phyloP scores from a whole-genome alignment of 2,329 filamentous ascomycete species.

The Aspergillus sp. region DNA sequence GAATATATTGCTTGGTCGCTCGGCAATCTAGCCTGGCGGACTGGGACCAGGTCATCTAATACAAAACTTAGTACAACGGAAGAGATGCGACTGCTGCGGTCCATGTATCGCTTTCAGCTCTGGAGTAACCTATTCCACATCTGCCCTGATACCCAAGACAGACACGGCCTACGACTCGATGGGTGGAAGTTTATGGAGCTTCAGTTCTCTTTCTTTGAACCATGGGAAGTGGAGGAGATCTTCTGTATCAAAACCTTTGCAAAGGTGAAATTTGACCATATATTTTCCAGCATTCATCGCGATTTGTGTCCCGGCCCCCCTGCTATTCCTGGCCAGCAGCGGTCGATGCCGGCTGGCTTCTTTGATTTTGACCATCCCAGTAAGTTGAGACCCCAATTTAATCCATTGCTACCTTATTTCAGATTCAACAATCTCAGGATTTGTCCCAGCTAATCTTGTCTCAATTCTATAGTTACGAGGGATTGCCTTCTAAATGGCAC shows the following conservation, averaged over 20 bases:
- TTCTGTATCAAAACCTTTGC: slow-evolving; percentile 7
- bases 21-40: slow-evolving; percentile 5
- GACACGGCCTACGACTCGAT: too few relatives aligned
- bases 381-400: not conserved
- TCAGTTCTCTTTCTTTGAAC: slow-evolving; percentile 5
- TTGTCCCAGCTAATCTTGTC: not conserved
- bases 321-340: too few relatives aligned
- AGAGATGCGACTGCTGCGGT: slow-evolving; percentile 14
- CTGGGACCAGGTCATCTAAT: not conserved
- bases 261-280: not conserved
- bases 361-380: not conserved
- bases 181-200: too few relatives aligned
- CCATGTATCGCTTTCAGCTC: slow-evolving; percentile 18
- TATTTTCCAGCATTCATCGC: slow-evolving; percentile 10
- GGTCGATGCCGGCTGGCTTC: too few relatives aligned
- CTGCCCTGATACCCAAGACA: not conserved
- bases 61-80: slow-evolving; percentile 10
- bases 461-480: not conserved
- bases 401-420: not conserved
- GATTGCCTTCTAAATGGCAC: slow-evolving; percentile 6
- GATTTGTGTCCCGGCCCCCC: not conserved
- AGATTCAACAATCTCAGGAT: not conserved
- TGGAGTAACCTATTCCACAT: slow-evolving; percentile 13
- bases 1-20: slow-evolving; percentile 13
- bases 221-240: slow-evolving; percentile 18